Evolutionary conservation across 2,329 filamentous ascomycete species (phyloP).

Genomic region (Venturia carpophila): DNA sequence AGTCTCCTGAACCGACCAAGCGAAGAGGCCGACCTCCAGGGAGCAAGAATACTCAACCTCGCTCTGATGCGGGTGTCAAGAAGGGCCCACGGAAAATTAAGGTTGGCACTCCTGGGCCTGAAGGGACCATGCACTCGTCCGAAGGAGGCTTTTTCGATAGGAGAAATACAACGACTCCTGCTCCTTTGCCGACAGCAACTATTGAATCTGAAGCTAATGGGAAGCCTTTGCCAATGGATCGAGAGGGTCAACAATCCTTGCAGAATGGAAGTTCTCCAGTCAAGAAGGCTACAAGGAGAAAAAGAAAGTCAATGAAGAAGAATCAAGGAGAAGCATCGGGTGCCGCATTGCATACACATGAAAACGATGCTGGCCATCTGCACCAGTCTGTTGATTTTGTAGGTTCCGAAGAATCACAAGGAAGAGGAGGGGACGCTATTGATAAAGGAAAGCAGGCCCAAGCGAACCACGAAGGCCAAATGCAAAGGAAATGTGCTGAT

Average conservation of each 20-base stretch:
- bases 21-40: constrained; percentile 36
- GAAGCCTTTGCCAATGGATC: neutral
- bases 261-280: neutral
- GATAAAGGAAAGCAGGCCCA: neutral
- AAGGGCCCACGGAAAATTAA: constrained; percentile 37
- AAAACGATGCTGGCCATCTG: neutral
- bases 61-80: constrained; percentile 42
- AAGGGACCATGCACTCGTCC: neutral
- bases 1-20: constrained; percentile 15
- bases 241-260: neutral
- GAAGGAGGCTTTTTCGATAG: neutral
- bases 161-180: neutral
- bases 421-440: neutral
- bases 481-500: neutral
- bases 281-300: neutral
- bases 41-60: constrained; percentile 39
- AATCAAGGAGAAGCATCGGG: neutral
- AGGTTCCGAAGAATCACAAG: neutral
- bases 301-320: neutral
- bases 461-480: neutral
- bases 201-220: neutral
- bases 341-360: neutral
- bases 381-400: neutral
- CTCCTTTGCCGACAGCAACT: neutral
- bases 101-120: neutral